Evolutionary conservation across 2,329 filamentous ascomycete species (phyloP).

Genomic region (Cladosporium sp.): DNA sequence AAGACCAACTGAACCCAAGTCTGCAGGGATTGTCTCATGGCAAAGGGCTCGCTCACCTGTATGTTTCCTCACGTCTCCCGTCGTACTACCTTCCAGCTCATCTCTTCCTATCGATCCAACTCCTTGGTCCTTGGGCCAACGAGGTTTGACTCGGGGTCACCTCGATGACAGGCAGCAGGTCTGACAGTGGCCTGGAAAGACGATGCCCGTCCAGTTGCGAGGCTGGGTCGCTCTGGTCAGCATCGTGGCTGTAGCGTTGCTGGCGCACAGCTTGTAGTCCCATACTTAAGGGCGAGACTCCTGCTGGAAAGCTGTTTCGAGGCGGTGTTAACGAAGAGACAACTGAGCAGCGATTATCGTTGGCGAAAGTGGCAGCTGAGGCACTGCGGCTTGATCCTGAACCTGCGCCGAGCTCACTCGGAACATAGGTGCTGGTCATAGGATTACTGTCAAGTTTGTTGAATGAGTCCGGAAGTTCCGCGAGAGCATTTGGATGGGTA

Average conservation of each 20-base stretch:
- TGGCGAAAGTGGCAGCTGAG: background rate
- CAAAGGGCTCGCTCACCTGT: no score
- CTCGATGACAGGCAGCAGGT: background rate
- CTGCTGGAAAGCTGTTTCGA: background rate
- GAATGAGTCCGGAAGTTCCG: background rate
- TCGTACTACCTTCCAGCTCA: no score
- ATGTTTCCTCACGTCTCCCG: no score
- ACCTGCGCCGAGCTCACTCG: background rate
- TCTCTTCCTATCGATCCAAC: background rate
- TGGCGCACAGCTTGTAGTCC: background rate
- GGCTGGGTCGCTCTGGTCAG: background rate
- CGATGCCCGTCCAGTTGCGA: background rate
- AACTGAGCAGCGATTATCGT: background rate
- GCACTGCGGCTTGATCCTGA: background rate
- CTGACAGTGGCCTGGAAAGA: background rate
- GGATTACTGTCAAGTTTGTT: no score
- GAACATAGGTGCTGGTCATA: background rate
- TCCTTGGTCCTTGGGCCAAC: no score
- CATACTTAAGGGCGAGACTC: background rate
- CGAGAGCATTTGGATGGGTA: background rate
- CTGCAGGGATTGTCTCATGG: no score
- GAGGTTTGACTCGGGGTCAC: background rate
- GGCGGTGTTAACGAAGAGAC: background rate
- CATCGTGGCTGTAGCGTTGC: background rate
- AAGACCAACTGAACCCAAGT: no score